A percentile compares a stretch with the other conserved stretches of the same genome.
phyloP scores from a whole-genome alignment of 1,284 basidiomycete species.

The Cryptococcus sp. region DNA sequence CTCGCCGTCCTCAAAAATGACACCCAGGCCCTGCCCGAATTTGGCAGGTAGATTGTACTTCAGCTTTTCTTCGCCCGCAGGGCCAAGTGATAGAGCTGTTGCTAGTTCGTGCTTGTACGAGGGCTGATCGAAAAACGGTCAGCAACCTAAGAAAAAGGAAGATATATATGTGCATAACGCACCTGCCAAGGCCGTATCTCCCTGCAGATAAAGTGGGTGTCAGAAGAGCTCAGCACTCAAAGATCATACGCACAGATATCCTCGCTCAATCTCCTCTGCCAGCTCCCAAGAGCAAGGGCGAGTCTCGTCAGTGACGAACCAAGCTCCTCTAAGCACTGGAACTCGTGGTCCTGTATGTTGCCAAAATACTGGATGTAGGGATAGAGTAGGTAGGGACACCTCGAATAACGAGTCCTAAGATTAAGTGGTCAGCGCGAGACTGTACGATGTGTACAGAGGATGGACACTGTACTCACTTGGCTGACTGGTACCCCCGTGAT shows the following conservation, averaged over 20 bases:
- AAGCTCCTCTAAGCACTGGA: slow-evolving; percentile 57
- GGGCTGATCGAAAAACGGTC: slow-evolving; percentile 33
- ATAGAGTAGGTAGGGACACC: slow-evolving; percentile 42
- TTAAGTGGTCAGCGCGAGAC: not conserved
- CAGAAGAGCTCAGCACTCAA: not conserved
- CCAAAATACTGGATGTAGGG: slow-evolving; percentile 60
- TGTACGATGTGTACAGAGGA: too few species aligned
- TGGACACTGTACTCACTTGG: slow-evolving; percentile 40
- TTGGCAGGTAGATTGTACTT: slow-evolving; percentile 52
- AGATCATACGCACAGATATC: slow-evolving; percentile 46
- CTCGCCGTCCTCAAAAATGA: slow-evolving; percentile 57
- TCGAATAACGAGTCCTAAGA: slow-evolving; percentile 54
- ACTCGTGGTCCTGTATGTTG: slow-evolving; percentile 55
- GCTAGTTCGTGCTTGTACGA: slow-evolving; percentile 58
- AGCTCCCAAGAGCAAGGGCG: slow-evolving; percentile 55
- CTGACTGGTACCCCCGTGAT: slow-evolving; percentile 50
- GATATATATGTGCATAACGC: not conserved
- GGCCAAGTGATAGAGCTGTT: slow-evolving; percentile 55
- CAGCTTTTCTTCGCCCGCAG: slow-evolving; percentile 59
- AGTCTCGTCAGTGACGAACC: slow-evolving; percentile 58
- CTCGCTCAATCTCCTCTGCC: slow-evolving; percentile 58
- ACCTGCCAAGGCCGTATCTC: slow-evolving; percentile 52
- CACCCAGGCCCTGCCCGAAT: slow-evolving; percentile 51
- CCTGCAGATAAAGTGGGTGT: slow-evolving; percentile 18
- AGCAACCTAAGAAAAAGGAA: not conserved